Evolutionary conservation across 2,329 filamentous ascomycete species (phyloP), one percentile per base, ranked within the genome.

Genomic region (Rutstroemia sp.): DNA sequence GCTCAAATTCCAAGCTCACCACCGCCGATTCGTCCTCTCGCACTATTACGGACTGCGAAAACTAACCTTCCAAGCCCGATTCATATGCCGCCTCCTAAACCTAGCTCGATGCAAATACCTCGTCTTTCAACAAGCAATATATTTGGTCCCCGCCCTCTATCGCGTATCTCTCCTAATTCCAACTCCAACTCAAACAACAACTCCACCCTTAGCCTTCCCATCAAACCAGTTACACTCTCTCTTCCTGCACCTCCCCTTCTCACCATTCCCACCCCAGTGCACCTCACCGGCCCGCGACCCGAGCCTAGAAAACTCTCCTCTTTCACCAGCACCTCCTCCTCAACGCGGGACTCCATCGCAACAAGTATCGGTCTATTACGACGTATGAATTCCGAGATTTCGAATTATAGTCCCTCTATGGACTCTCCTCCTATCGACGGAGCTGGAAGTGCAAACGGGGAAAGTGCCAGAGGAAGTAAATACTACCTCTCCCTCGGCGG

Each of bases 161-260:
- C 42, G 0, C 17, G 16, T n/a, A 14, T 51, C 9, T 23, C 34
- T n/a, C 30, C 4, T 25, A 25, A 25, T 25, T 25, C 34, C 19
- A 14, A 17, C 34, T 7, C 19, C 9, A 5, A 7, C 39, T 42
- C 39, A 30, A 30, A n/a, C 54, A 4, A 61, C 58, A 8, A 58
- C 57, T 39, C 48, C 59, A 6, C 60, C 54, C 14, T 52, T 47
- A 21, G 16, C 23, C 19, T 40, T 39, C n/a, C 47, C 48, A 40
- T 58, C 50, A 2, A 46, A 44, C 14, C 23, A 3, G 5, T 42
- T 5, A 8, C 42, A 2, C 8, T 49, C 2, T 46, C 58, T 4
- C 51, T 47, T 2, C 59, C 61, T 0, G 61, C 59, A 3, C 60
- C 58, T 8, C 62, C 64, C 3, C 10, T 64, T 12, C 57, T 66